Base-by-base conservation (phyloP, 2,329 filamentous ascomycete species). In the Coniochaeta sp. region DNA sequence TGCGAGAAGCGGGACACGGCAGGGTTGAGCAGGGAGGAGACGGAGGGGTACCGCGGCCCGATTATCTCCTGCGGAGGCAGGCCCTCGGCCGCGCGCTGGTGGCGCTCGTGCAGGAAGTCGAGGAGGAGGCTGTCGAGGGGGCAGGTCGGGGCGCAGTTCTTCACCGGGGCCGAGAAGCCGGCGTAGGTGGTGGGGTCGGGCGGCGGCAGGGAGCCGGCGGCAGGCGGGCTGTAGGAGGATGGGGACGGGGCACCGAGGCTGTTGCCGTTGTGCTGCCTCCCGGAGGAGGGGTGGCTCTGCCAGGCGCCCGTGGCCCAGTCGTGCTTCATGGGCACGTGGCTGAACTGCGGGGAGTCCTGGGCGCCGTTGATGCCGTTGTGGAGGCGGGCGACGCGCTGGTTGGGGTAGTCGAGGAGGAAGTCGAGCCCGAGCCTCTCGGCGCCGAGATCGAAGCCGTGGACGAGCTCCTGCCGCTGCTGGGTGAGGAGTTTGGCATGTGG, bases 61-160 rank as follows among this genome's bases (percentile, higher is more conserved):
- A 90, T 81, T 9, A 93, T 81, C 52, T 89, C 84, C 44, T 85
- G 79, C 9, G 80, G 74, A 0, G 88, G 77, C 1, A 86, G 79
- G 4, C 90, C 89, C 62, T 89, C 82, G 1, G 82, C 82, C 1
- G 86, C 82, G 55, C 86, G 85, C 66, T 88, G 82, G 40, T 81
- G 83, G 36, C 89, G 84, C 66, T 90, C 85, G 28, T 83, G 79
- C 30, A 95, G 80, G 68, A 95, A 96, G 69, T 93, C 88, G 26
- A 93, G 81, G 52, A 96, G 81, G n/a, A 96, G 82, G 47, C 78
- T 80, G 69, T 96, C 92, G 1, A 96, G 79, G 0, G 90, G 85
- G 70, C 90, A 95, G 0, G 90, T 92, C 1, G 90, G 82, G 1
- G 79, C 71, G 22, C 82, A 79, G 67, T 91, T 90, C 62, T 79